phyloP scores from a whole-genome alignment of 352 stramenopile species.

The Phytophthora boehmeriae region DNA sequence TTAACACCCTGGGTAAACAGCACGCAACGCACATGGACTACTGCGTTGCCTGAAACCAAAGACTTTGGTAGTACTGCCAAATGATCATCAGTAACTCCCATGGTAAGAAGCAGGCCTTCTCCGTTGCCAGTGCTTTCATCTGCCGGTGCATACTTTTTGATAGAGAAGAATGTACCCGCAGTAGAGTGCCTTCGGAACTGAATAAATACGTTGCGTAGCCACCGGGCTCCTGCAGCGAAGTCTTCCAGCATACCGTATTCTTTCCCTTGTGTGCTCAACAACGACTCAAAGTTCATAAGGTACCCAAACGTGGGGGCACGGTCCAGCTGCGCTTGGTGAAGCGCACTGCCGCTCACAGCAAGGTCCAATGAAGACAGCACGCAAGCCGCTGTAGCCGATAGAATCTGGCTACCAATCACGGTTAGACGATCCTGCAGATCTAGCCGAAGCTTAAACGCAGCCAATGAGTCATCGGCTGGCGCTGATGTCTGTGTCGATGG shows the following conservation, averaged over 20 bases:
- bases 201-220: conserved; percentile 81
- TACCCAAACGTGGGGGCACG: conserved; percentile 64
- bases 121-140: conserved; percentile 34
- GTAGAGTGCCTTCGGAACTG: conserved; percentile 65
- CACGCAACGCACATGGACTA: conserved; percentile 66
- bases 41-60: conserved; percentile 47
- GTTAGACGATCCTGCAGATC: conserved; percentile 75
- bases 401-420: conserved; percentile 75
- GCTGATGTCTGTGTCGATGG: conserved; percentile 20
- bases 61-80: conserved; percentile 55
- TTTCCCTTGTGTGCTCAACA: conserved; percentile 92
- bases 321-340: conserved; percentile 63
- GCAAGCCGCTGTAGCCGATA: conserved; percentile 73
- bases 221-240: conserved; percentile 82
- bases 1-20: conserved; percentile 86
- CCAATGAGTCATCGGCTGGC: conserved; percentile 45
- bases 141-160: conserved; percentile 64
- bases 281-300: conserved; percentile 84
- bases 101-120: conserved; percentile 65
- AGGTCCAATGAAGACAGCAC: conserved; percentile 73
- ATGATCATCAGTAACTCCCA: conserved; percentile 60
- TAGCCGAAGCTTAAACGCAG: conserved; percentile 66
- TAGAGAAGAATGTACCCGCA: conserved; percentile 51
- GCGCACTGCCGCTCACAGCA: conserved; percentile 54
- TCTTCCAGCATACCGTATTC: conserved; percentile 96